Evolutionary conservation across 768 basidiomycete genomes (phyloP).

Genomic region (Lentinula sp.): DNA sequence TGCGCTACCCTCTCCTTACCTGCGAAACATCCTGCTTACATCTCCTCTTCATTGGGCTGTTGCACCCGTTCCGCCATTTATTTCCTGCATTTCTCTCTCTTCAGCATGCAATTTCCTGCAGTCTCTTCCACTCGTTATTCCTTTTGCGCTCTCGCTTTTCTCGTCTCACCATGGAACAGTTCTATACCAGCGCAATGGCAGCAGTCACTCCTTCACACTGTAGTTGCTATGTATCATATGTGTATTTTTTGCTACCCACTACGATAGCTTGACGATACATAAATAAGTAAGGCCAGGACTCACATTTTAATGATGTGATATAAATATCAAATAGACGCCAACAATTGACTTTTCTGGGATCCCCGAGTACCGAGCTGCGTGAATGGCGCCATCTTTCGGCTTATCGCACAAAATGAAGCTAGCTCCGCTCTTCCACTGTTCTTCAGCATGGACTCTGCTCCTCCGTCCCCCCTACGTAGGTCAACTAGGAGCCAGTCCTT

Average conservation of each 20-base stretch:
- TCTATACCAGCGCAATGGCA: neutral
- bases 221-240: neutral
- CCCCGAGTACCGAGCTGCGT: neutral
- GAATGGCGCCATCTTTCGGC: neutral
- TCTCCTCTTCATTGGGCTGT: neutral
- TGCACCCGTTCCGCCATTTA: neutral
- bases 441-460: neutral
- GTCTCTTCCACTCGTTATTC: neutral
- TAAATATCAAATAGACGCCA: no score
- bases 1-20: neutral
- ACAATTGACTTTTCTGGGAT: neutral
- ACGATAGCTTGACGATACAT: neutral
- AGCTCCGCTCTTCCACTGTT: neutral
- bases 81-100: neutral
- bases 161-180: neutral
- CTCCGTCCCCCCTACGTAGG: neutral
- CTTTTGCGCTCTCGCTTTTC: neutral
- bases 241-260: neutral
- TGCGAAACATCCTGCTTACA: neutral
- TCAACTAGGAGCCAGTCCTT: neutral
- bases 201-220: slow-evolving; percentile 1
- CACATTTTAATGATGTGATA: no score
- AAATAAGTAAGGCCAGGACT: neutral
- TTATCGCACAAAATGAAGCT: neutral
- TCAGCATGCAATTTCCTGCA: neutral